Base-by-base conservation (phyloP, 108 stramenopile species). In the Cylindrotheca closterium region DNA sequence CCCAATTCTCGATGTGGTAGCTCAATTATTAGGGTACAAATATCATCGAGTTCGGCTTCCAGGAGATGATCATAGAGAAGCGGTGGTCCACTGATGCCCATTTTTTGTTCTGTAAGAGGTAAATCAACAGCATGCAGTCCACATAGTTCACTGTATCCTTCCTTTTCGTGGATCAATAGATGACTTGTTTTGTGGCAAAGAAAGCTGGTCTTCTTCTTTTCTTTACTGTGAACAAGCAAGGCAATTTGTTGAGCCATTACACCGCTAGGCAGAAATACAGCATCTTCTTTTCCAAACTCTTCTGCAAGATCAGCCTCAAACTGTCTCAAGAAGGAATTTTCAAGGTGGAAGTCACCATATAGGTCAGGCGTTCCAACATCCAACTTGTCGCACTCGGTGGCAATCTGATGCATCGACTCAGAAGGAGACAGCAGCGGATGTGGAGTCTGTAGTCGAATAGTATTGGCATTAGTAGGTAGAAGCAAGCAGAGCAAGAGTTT, bases 1-100 rank as follows among this genome's bases (percentile, higher is more conserved):
- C 93, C 93, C 47, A 89, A 47, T 61, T 92, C 89, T 19, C 93
- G 76, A 79, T 95, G 93, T 0, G 93, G 93, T 3, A 89, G 58
- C 59, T 95, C 90, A 2, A 90, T 29, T 23, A 95, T 81, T 2
- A 95, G 26, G 18, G 79, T 76, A 0, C 73, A 79, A 42, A 84
- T 12, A 27, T 27, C n/a, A 7, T 50, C 26, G 4, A 48, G 10
- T 2, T 49, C 27, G 18, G 46, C 18, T 24, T 65, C 58, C 10
- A 73, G 50, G 8, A 58, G 17, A 21, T 58, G 55, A 53, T 57
- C 55, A 82, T 60, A 42, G 3, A 32, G 80, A 57, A 55, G 55
- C 52, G 60, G 79, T 63, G 19, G 71, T 51, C 55, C 49, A 62
- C 31, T 70, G 46, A 24, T 70, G 17, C 47, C 55, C 0, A 8